Evolutionary conservation across 176 grass and related monocot species (phyloP), one percentile per base, ranked within the genome.

Genomic region (Avena atlantica): DNA sequence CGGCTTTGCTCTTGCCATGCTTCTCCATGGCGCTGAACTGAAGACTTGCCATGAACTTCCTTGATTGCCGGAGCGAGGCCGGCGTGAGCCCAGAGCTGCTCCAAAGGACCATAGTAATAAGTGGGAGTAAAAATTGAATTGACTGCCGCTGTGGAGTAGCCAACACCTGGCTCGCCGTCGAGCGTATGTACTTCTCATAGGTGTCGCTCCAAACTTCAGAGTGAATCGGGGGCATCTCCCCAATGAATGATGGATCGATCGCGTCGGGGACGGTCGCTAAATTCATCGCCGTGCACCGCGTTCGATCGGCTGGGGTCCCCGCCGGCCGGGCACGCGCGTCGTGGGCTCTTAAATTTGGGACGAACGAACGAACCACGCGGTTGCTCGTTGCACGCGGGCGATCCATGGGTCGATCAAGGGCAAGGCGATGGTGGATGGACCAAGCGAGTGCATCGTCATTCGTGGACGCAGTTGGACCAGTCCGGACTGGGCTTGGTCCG

Each of bases 301-400:
- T 42, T 42, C 40, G 40, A 7, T 42, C 40, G 40, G 40, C 5
- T 12, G n/a, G 5, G 72, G 45, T 50, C 71, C 71, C 71, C 44
- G 44, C n/a, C n/a, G 70, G 17, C 40, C 17, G 17, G 15, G 5
- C 42, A 24, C 70, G 70, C n/a, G 10, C n/a, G 71, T 25, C 45
- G 71, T 74, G 71, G n/a, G 71, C 44, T 73, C 25, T 8, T 75
- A 9, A 51, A 75, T 27, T 63, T 74, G 47, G 47, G 72, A 51
- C 6, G 71, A 71, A n/a, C 6, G 71, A 71, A n/a, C 20, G 21
- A 49, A 10, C 31, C 31, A 34, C 31, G 3, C 65, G 64, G 64
- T 29, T 67, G 64, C 13, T 67, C 5, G 29, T 19, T 69, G 65
- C 29, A 9, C 65, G 65, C 29, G 29, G 65, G 65, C 29, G 62